Base-by-base conservation (phyloP, 768 basidiomycete species). In the Boletus vermiculosoides region DNA sequence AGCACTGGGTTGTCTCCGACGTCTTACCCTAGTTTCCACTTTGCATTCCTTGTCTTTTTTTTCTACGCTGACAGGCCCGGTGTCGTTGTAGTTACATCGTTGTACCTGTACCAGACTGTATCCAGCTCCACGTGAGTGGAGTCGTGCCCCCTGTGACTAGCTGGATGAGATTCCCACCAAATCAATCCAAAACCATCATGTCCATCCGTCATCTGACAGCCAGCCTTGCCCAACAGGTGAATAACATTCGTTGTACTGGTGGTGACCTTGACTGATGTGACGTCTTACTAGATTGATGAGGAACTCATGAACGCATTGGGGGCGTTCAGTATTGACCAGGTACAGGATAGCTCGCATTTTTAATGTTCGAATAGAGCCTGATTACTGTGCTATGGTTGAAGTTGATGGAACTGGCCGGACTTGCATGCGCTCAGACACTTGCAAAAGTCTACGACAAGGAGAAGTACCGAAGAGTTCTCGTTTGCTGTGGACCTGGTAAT, bases 401-500 rank as follows among this genome's bases (percentile, higher is more conserved):
- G 92, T 76, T 98, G 31, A 97, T 98, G 94, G 96, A 98, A 67
- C 82, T 98, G 13, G 96, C 96, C 31, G 97, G 97, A 1, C 77
- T 98, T 11, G 88, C 96, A 1, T 95, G 95, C 67, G 97, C 96
- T 0, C 92, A 95, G 69, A 83, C 90, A 0, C 75, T 98, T 3
- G 86, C 89, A 7, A 86, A 78, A n/a, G 84, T 86, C 0, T 98
- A 92, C 69, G 77, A 76, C 40, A 83, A 80, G 31, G 83, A 85
- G 4, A 80, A 77, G 45, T 85, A 91, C 70, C 81, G 80, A 37
- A 82, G 85, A 12, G 92, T 98, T 7, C 77, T 98, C n/a, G 91
- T 98, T 12, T 94, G 92, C 66, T 98, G 95, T 69, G 97, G 97
- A 18, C 95, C 97, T 8, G 97, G 97, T 41, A 98, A 98, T 66